Base-by-base conservation (phyloP, 2,329 filamentous ascomycete species). In the Monosporascus sp. region DNA sequence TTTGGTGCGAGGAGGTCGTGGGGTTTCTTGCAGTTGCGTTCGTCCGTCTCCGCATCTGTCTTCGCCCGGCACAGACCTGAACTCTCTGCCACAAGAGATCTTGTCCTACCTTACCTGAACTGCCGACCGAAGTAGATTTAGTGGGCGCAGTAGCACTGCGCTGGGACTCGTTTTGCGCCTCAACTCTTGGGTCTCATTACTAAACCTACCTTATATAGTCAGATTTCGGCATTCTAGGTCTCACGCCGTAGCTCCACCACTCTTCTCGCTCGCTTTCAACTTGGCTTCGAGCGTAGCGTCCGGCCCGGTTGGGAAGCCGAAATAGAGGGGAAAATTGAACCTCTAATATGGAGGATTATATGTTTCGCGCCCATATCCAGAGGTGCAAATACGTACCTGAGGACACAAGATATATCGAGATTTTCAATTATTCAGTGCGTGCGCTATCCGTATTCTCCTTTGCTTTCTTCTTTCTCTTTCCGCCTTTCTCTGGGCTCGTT, bases 371-470 rank as follows among this genome's bases (percentile, higher is more conserved):
- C 35, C 74, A 77, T 61, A 72, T 84, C 54, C 63, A 70, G 9
- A 65, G 73, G 46, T 83, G 78, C 63, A 72, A 68, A 22, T 70
- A 72, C 35, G 77, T 83, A 48, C 55, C 67, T 3, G 81, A 85
- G 66, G 69, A 68, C 51, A 84, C 80, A 18, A 75, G 70, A 58
- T 85, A 81, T 63, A 58, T 84, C 24, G 78, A 84, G 64, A 79
- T 84, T 38, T 74, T 81, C 60, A 84, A 84, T 59, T 84, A 82
- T 59, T 78, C 80, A 63, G 81, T 83, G 65, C 57, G 78, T 64
- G 17, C 7, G 14, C 22, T 18, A 20, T n/a, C 15, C 17, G 47
- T 38, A 37, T 20, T 31, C 26, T 17, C 18, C 20, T 20, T 11
- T 17, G 14, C 8, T 24, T 24, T 11, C 7, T 46, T 17, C 17